Evolutionary conservation across 352 stramenopile genomes (phyloP).

Genomic region (Peronosclerospora sorghi): DNA sequence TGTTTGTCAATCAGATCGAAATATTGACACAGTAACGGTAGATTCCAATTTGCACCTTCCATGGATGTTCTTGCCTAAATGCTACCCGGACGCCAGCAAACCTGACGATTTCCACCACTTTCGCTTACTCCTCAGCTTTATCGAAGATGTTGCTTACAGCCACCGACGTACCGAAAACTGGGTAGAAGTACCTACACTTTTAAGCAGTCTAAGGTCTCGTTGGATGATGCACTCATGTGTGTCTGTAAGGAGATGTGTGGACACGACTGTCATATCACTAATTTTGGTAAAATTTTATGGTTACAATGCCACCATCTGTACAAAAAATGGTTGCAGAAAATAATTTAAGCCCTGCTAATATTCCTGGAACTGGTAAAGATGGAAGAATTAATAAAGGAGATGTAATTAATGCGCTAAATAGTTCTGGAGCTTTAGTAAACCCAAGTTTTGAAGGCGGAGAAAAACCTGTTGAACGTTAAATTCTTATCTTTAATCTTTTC

Average conservation of each 20-base stretch:
- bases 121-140: slow-evolving; percentile 45
- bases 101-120: slow-evolving; percentile 67
- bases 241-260: slow-evolving; percentile 67
- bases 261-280: no score
- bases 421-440: no score
- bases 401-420: no score
- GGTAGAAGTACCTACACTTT: slow-evolving; percentile 78
- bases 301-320: no score
- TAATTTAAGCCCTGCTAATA: no score
- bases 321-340: no score
- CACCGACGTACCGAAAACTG: slow-evolving; percentile 67
- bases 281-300: no score
- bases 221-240: slow-evolving; percentile 73
- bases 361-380: no score
- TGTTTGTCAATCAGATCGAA: slow-evolving; percentile 39
- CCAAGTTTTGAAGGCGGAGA: no score
- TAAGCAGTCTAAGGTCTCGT: slow-evolving; percentile 59
- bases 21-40: slow-evolving; percentile 56
- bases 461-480: no score
- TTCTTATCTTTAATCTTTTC: no score
- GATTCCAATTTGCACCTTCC: slow-evolving; percentile 69
- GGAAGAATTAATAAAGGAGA: no score
- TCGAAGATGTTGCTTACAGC: slow-evolving; percentile 67
- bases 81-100: slow-evolving; percentile 36
- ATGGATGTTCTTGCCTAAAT: slow-evolving; percentile 68